phyloP scores from a whole-genome alignment of 768 basidiomycete genomes.

The Boletus pseudopeckii region DNA sequence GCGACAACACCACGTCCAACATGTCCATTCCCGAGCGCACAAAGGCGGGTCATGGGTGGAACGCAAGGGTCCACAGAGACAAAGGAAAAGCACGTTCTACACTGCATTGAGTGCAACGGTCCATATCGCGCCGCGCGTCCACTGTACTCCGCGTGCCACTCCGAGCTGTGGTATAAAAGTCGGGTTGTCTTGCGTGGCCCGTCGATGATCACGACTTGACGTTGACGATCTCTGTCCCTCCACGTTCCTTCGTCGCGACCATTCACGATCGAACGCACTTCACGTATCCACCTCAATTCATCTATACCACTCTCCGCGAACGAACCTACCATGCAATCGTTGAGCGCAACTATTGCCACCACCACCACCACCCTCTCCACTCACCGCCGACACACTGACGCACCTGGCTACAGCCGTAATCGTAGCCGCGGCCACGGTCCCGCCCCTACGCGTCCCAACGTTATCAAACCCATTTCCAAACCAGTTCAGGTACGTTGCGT shows the following conservation, averaged over 20 bases:
- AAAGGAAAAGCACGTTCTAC: slow-evolving; percentile 5
- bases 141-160: slow-evolving; percentile 1
- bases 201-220: not conserved
- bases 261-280: not conserved
- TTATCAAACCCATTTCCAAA: not conserved
- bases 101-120: not conserved
- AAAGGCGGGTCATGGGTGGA: slow-evolving; percentile 9
- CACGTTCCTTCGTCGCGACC: not conserved
- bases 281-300: not conserved
- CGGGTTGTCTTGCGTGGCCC: not conserved
- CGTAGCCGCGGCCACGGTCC: not conserved
- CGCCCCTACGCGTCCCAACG: not conserved
- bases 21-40: slow-evolving; percentile 3
- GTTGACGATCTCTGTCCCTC: not conserved
- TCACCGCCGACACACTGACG: not conserved
- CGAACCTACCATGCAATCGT: not conserved
- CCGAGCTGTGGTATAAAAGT: slow-evolving; percentile 7
- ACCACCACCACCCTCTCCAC: not conserved
- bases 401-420: not conserved
- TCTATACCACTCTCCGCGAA: not conserved
- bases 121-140: not conserved
- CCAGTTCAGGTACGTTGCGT: not conserved
- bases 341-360: not conserved
- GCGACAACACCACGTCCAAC: not conserved
- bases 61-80: slow-evolving; percentile 3